Conservation (phyloP, 805 yeast genomes). For the Henningerozyma blattae region DNA sequence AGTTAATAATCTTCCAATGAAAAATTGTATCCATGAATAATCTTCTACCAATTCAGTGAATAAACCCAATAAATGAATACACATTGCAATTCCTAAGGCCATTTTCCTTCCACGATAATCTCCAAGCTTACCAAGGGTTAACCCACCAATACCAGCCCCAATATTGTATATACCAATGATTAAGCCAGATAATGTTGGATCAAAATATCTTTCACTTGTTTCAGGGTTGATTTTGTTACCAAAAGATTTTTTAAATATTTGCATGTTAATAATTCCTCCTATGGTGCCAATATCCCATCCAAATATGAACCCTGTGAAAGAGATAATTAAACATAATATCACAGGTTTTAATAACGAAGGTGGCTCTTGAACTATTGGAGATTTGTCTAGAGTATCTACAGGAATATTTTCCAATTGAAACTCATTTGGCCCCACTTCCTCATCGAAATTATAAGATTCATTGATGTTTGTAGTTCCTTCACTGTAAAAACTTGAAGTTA, state of each 20-base stretch:
- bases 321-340: constrained; percentile 40
- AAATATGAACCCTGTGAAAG: constrained; percentile 61
- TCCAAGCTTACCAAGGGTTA: constrained; percentile 44
- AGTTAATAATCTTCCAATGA: constrained; percentile 52
- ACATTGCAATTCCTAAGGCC: constrained; percentile 43
- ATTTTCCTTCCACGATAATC: constrained; percentile 50
- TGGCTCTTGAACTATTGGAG: neutral
- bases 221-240: constrained; percentile 28
- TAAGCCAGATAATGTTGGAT: constrained; percentile 34
- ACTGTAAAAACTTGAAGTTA: too few species aligned
- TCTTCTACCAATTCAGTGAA: constrained; percentile 44
- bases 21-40: constrained; percentile 46
- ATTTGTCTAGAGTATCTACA: neutral
- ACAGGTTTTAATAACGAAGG: constrained; percentile 7
- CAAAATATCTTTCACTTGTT: constrained; percentile 17
- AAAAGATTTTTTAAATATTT: constrained; percentile 39
- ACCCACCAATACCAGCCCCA: constrained; percentile 63
- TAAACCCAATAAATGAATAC: constrained; percentile 47
- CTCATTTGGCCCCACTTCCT: too few species aligned
- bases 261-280: constrained; percentile 57
- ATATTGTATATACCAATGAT: constrained; percentile 47
- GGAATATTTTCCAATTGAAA: neutral
- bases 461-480: too few species aligned
- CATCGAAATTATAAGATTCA: too few species aligned
- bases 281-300: constrained; percentile 73